Percentiles rank a stretch among this genome's conserved stretches.
phyloP scores from a whole-genome alignment of 2,329 filamentous ascomycete species.

The Emmonsiellopsis sp. region DNA sequence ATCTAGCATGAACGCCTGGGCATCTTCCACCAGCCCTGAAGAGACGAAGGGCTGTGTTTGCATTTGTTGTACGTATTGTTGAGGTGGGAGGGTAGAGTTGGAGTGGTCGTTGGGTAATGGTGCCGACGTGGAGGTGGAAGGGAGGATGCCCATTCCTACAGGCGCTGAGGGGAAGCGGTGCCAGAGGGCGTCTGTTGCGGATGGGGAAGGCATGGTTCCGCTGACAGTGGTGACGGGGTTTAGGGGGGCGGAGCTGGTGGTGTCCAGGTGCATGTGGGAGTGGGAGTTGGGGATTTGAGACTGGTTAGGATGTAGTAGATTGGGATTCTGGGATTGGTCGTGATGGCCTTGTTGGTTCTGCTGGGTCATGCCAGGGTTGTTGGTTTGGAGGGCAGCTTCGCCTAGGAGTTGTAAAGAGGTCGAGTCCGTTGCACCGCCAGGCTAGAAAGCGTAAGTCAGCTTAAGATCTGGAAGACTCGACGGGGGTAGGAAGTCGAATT shows the following conservation, averaged over 20 bases:
- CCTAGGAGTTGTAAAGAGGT: conserved; percentile 30
- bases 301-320: not conserved
- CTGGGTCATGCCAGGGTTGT: not conserved
- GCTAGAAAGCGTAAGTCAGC: not conserved
- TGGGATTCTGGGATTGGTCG: not conserved
- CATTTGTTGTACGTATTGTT: not conserved
- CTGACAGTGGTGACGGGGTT: not conserved
- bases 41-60: not conserved
- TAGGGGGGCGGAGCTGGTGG: not conserved
- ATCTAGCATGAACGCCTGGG: not conserved
- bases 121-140: not conserved
- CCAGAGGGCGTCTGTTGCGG: not conserved
- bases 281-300: not conserved
- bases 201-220: not conserved
- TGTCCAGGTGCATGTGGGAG: not conserved
- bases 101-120: too few species aligned
- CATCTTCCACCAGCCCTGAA: not conserved
- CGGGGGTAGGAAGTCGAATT: not conserved
- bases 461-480: not conserved
- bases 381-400: conserved; percentile 30
- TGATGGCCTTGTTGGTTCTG: not conserved
- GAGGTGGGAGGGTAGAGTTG: too few species aligned
- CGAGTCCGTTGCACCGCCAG: conserved; percentile 8
- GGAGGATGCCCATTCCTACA: not conserved
- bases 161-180: not conserved